Evolutionary conservation across 805 yeast genomes (phyloP), one percentile per base, ranked within the genome.

Genomic region (Saccharomycopsis schoenii): DNA sequence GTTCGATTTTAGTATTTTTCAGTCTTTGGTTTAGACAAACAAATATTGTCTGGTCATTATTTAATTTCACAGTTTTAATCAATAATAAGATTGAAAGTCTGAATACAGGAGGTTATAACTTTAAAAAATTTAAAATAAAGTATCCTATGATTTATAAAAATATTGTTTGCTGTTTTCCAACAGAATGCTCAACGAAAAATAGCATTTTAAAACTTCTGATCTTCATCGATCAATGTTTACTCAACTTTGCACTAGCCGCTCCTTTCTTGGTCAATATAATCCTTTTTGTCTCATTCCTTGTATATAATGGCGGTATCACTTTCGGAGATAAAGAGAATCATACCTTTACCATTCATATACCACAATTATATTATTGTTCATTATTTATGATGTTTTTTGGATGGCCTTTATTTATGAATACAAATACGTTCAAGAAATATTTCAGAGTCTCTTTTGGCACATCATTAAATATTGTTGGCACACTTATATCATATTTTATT

Each of bases 261-360:
- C 92, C 94, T 1, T 88, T 75, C 69, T 67, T 71, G 0, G 41
- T 80, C 21, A 87, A 85, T 65, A 80, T 82, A 37, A 69, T 70
- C 0, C 64, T 77, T 0, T 93, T 91, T 70, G 74, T 70, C 2
- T 70, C 68, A 1, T 93, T 91, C 68, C 69, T 91, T 47, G 64
- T 79, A 37, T 67, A 74, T 67, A 94, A 94, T 67, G 89, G 89
- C 17, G 96, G 97, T 0, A 84, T 94, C 50, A 86, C 98, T 0
- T 77, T 93, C 56, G 99, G 99, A 1, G 99, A 94, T 69, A 89
- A 90, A 71, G 84, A 83, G 39, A 92, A 93, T 71, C 99, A 94
- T 70, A 75, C 77, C 41, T 78, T 85, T 1, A 82, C 84, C 1
- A 63, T 88, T 1, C 97, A 94, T 70, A 41, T 86, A 3, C 90